These are phyloP conservation scores for Zopfia rhizophila DNA, from an alignment of 2,329 filamentous ascomycete species.

Conservation along the genomic window DNA sequence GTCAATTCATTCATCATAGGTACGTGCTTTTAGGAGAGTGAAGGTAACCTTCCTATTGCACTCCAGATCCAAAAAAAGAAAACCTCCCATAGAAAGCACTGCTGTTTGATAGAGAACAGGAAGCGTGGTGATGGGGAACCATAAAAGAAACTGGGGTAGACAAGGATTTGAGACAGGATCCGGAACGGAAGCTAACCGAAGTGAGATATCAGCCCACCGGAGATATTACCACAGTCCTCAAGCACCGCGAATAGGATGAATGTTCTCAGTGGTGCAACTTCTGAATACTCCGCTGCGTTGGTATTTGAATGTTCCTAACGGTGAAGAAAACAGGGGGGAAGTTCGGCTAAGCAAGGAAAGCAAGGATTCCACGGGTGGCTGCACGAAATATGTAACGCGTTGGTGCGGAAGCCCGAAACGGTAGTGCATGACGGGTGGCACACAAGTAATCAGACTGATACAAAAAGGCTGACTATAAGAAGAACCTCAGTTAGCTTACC, in stretches of 20 bases:
- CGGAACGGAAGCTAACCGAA: conserved; percentile 6
- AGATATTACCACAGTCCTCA: too few relatives aligned
- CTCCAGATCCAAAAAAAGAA: too few relatives aligned
- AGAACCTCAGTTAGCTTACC: conserved; percentile 1
- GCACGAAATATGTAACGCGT: conserved; percentile 25
- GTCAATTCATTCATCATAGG: too few relatives aligned
- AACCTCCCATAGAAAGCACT: not conserved
- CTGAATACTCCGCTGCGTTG: too few relatives aligned
- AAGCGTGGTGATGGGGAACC: conserved; percentile 4
- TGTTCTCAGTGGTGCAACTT: too few relatives aligned
- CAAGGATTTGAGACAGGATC: conserved; percentile 1
- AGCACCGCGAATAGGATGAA: too few relatives aligned
- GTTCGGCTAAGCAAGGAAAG: too few relatives aligned
- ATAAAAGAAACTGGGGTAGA: not conserved
- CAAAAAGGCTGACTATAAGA: conserved; percentile 12
- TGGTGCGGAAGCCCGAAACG: conserved; percentile 29
- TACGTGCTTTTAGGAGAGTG: too few relatives aligned
- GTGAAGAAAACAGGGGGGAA: too few relatives aligned
- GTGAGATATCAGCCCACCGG: too few relatives aligned
- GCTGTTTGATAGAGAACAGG: conserved; percentile 6
- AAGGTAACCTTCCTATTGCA: too few relatives aligned
- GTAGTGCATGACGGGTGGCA: conserved; percentile 26
- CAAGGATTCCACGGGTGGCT: conserved; percentile 1
- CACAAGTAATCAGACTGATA: conserved; percentile 18
- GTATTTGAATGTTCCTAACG: too few relatives aligned